Evolutionary conservation across 1,139 yeast species (phyloP).

Genomic region (Yamadazyma atlantica): DNA sequence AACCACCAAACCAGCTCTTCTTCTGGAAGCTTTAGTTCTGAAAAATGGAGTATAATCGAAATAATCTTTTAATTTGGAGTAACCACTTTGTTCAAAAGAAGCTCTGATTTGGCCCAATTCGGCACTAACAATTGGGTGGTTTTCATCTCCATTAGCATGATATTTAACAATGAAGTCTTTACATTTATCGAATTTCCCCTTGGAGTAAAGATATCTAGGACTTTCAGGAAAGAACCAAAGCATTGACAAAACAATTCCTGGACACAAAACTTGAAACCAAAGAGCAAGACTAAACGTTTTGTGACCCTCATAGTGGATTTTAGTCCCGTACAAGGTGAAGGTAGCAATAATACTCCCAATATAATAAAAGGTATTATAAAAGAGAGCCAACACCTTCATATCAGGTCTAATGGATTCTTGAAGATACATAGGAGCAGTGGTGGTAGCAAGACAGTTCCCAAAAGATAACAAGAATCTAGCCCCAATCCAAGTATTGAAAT

Average conservation of each 20-base stretch:
- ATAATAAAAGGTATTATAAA: constrained; percentile 8
- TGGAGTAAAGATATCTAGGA: constrained; percentile 50
- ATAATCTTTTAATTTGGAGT: constrained; percentile 3
- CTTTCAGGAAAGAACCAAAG: constrained; percentile 53
- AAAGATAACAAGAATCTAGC: constrained; percentile 8
- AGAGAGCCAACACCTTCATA: constrained; percentile 5
- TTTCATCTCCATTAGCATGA: constrained; percentile 17
- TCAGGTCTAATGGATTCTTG: constrained; percentile 7
- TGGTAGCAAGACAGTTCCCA: constrained; percentile 5
- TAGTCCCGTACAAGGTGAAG: constrained; percentile 2
- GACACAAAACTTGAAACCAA: constrained; percentile 13
- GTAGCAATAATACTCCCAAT: constrained; percentile 8
- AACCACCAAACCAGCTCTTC: constrained; percentile 2
- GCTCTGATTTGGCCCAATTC: constrained; percentile 17
- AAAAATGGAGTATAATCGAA: constrained; percentile 3
- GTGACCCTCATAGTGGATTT: constrained; percentile 5
- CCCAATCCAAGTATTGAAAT: constrained; percentile 9
- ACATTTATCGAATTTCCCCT: constrained; percentile 38
- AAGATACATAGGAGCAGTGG: constrained; percentile 7
- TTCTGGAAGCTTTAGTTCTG: constrained; percentile 3
- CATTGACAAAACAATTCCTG: constrained; percentile 7
- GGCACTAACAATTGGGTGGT: constrained; percentile 15
- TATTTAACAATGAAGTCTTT: constrained; percentile 18
- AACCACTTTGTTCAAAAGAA: constrained; percentile 7
- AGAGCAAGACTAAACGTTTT: constrained; percentile 13